A percentile compares a stretch with the other conserved stretches of the same genome.
Conservation (phyloP, 1,284 basidiomycete species). For the Trametes polyzona region DNA sequence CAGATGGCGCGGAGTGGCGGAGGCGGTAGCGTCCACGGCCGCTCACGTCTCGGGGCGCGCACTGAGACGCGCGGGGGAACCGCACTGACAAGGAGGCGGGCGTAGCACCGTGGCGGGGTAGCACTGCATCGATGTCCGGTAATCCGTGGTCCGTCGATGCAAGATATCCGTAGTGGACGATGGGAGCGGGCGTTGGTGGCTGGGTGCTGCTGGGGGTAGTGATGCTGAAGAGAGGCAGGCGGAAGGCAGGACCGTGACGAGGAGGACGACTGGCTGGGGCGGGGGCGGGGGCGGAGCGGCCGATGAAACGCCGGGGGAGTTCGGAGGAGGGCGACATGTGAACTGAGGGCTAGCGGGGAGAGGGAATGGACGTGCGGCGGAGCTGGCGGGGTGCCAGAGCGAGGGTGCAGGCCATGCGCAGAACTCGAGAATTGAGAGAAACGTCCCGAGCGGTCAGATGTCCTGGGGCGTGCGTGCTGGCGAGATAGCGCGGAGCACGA, state of each 20-base stretch:
- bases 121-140: background rate
- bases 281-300: conserved; percentile 4
- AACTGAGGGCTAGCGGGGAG: conserved; percentile 1
- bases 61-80: background rate
- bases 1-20: background rate
- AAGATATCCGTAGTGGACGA: background rate
- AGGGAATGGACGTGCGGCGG: conserved; percentile 6
- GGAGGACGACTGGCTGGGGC: background rate
- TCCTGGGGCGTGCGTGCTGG: background rate
- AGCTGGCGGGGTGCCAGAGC: conserved; percentile 3
- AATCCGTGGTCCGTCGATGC: background rate
- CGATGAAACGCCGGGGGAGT: conserved; percentile 2
- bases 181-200: background rate
- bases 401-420: no score
- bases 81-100: background rate
- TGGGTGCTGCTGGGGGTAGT: background rate
- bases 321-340: conserved; percentile 8
- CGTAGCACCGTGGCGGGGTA: background rate
- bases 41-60: background rate
- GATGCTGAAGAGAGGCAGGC: background rate
- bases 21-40: background rate
- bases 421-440: conserved; percentile 9
- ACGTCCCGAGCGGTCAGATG: conserved; percentile 20
- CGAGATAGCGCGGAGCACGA: conserved; percentile 13
- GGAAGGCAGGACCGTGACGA: background rate